phyloP scores from a whole-genome alignment of 176 grass and related monocot species.

The Juncus inflexus region DNA sequence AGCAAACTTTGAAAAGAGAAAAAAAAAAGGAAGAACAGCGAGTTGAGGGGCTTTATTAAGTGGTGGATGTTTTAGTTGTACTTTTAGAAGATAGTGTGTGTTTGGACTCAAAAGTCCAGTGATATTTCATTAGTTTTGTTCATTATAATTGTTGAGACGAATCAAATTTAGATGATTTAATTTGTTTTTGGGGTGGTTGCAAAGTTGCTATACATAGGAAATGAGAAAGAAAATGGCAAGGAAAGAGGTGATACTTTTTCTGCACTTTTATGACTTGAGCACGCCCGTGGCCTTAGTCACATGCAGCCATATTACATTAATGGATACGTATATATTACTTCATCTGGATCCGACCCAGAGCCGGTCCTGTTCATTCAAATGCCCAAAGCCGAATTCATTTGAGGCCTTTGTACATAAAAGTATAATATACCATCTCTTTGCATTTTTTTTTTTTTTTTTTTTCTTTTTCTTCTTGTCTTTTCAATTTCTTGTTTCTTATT shows the following conservation, averaged over 20 bases:
- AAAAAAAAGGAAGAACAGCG: background rate
- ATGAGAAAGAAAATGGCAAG: background rate
- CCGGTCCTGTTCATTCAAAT: background rate
- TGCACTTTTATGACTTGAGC: conserved; percentile 18
- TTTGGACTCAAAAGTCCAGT: background rate
- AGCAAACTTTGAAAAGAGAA: background rate
- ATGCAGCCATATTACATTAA: conserved; percentile 6
- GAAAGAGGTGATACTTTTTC: conserved; percentile 13
- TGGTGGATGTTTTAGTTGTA: conserved; percentile 15
- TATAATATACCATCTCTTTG: too few species aligned
- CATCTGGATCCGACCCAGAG: background rate
- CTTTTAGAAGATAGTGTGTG: conserved; percentile 3
- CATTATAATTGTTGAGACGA: too few species aligned
- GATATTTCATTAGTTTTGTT: too few species aligned
- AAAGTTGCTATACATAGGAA: background rate
- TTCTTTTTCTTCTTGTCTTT: too few species aligned
- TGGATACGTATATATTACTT: conserved; percentile 1
- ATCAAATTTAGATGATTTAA: too few species aligned
- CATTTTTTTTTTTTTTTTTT: too few species aligned
- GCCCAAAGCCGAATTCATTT: too few species aligned
- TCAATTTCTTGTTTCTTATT: too few species aligned
- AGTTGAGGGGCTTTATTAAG: conserved; percentile 6
- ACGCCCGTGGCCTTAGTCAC: conserved; percentile 12
- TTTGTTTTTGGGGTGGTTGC: too few species aligned
- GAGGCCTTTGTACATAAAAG: too few species aligned